Conservation (phyloP, 306 rosid genomes). For the Ormosia emarginata region DNA sequence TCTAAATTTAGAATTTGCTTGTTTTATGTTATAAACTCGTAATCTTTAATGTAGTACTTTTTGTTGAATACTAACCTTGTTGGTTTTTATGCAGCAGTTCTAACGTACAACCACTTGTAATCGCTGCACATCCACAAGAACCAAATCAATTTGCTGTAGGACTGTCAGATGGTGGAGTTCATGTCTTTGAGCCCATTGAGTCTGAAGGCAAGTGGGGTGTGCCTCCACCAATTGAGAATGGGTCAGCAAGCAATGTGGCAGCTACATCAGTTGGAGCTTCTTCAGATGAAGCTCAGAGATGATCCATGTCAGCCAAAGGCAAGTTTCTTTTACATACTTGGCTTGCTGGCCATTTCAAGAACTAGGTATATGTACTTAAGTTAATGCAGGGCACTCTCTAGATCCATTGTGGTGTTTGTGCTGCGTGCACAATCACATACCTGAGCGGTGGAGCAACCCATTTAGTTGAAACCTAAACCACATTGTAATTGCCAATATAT, state of each 20-base stretch:
- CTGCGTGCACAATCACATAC: neutral
- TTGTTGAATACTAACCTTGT: slow-evolving; percentile 3
- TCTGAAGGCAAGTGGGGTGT: slow-evolving; percentile 98
- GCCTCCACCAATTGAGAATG: slow-evolving; percentile 84
- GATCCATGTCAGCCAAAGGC: slow-evolving; percentile 48
- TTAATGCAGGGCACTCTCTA: slow-evolving; percentile 17
- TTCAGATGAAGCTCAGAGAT: slow-evolving; percentile 88
- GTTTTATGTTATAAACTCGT: neutral
- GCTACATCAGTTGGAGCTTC: slow-evolving; percentile 71
- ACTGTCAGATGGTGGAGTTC: slow-evolving; percentile 84
- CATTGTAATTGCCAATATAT: slow-evolving; percentile 10
- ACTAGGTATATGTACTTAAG: slow-evolving; percentile 19
- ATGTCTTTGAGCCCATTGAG: slow-evolving; percentile 92
- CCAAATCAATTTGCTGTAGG: slow-evolving; percentile 90
- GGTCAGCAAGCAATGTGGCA: slow-evolving; percentile 68
- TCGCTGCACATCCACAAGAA: slow-evolving; percentile 98
- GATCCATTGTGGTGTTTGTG: neutral
- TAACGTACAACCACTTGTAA: slow-evolving; percentile 73
- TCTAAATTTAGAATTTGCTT: neutral
- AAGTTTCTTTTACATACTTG: slow-evolving; percentile 68
- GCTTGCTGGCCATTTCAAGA: slow-evolving; percentile 34
- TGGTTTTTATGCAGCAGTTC: slow-evolving; percentile 50
- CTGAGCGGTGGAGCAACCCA: neutral
- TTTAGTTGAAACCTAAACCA: neutral
- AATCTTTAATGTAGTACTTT: neutral